A percentile compares a stretch with the other conserved stretches of the same genome.
These are phyloP conservation scores for Periglandula ipomoeae DNA, from an alignment of 2,329 filamentous ascomycete genomes.

Conservation along the genomic window DNA sequence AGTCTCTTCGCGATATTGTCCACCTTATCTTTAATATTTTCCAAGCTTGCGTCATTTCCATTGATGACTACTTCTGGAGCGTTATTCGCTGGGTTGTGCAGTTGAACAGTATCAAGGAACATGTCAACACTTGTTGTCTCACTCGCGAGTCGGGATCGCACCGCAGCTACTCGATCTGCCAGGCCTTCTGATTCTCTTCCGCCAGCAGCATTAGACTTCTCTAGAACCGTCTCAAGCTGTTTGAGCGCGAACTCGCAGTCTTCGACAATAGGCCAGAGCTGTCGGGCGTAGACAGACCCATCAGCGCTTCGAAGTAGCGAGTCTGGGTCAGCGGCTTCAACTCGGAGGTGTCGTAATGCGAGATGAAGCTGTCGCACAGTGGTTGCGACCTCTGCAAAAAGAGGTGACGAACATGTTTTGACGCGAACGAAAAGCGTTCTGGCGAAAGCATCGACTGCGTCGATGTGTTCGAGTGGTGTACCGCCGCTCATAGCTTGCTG, in stretches of 20 bases:
- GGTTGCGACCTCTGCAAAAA: slow-evolving; percentile 39
- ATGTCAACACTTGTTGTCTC: slow-evolving; percentile 45
- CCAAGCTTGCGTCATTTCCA: slow-evolving; percentile 33
- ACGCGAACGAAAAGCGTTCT: slow-evolving; percentile 46
- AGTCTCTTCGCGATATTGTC: slow-evolving; percentile 46
- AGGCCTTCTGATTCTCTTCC: slow-evolving; percentile 22
- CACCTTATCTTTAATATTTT: slow-evolving; percentile 51
- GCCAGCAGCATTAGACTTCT: slow-evolving; percentile 30
- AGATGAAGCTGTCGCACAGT: slow-evolving; percentile 45
- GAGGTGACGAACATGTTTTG: slow-evolving; percentile 32
- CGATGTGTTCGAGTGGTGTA: slow-evolving; percentile 36
- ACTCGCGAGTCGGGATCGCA: slow-evolving; percentile 37
- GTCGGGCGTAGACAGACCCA: slow-evolving; percentile 35
- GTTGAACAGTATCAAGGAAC: slow-evolving; percentile 49
- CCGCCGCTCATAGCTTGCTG: slow-evolving; percentile 21
- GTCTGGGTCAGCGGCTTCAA: slow-evolving; percentile 47
- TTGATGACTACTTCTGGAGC: slow-evolving; percentile 22
- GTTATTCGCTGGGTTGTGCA: slow-evolving; percentile 35
- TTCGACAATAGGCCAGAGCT: slow-evolving; percentile 42
- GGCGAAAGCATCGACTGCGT: slow-evolving; percentile 46
- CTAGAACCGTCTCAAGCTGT: slow-evolving; percentile 44
- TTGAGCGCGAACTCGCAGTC: slow-evolving; percentile 46
- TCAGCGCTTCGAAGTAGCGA: slow-evolving; percentile 41
- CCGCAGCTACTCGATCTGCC: slow-evolving; percentile 30
- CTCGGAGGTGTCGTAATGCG: slow-evolving; percentile 47